Evolutionary conservation across 176 grass and related monocot species (phyloP).

Genomic region (Raddia guianensis): DNA sequence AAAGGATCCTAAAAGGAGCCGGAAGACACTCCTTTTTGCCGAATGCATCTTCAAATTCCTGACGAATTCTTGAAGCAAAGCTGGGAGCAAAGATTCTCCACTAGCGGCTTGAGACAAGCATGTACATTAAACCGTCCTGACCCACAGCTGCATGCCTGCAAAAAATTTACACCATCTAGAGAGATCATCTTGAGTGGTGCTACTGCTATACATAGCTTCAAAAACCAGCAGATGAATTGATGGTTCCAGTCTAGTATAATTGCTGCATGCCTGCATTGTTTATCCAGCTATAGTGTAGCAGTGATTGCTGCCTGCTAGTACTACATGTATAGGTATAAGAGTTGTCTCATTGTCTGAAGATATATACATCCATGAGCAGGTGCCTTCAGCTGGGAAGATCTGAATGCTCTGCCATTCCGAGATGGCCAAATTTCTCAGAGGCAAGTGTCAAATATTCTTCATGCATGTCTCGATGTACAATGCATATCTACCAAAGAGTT

Average conservation of each 20-base stretch:
- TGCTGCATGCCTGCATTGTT: conserved; percentile 19
- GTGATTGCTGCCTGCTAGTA: conserved; percentile 25
- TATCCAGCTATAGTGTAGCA: conserved; percentile 12
- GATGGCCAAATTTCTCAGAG: conserved; percentile 41
- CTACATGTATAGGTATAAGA: conserved; percentile 29
- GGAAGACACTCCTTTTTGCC: conserved; percentile 26
- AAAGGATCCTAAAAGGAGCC: conserved; percentile 40
- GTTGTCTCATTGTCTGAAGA: conserved; percentile 30
- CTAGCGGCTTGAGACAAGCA: conserved; percentile 55
- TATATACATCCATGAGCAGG: conserved; percentile 59
- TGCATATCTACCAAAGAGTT: neutral
- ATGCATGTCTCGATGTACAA: conserved; percentile 10
- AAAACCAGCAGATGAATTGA: conserved; percentile 39
- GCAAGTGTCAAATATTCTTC: conserved; percentile 15
- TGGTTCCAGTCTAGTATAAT: conserved; percentile 32
- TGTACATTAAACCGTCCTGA: conserved; percentile 48
- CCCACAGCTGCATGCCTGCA: conserved; percentile 54
- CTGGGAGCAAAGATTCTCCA: conserved; percentile 52
- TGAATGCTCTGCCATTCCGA: conserved; percentile 33
- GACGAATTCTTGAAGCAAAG: conserved; percentile 51
- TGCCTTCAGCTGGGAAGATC: conserved; percentile 45
- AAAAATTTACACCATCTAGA: conserved; percentile 42
- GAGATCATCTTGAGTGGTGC: conserved; percentile 37
- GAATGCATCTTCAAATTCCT: conserved; percentile 43
- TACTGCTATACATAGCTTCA: conserved; percentile 47